These are phyloP conservation scores for Umbelopsis isabellina DNA, from an alignment of 192 early-diverging fungal species.

Conservation along the genomic window DNA sequence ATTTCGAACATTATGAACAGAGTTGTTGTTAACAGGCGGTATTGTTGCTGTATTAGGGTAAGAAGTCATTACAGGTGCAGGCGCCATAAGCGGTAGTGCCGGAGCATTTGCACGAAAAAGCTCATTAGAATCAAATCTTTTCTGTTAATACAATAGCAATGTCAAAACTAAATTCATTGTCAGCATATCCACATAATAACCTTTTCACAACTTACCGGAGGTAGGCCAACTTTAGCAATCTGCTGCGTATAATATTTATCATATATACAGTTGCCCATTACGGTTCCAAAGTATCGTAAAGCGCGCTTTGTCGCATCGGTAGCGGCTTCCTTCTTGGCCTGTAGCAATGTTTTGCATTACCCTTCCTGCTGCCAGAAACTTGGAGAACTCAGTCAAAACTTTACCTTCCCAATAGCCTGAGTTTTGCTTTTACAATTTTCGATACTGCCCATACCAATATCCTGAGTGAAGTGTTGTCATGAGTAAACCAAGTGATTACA, in stretches of 20 bases:
- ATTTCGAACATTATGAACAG: too few relatives aligned
- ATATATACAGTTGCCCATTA: conserved; percentile 84
- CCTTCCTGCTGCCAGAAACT: neutral
- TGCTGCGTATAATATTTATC: conserved; percentile 68
- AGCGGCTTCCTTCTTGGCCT: conserved; percentile 87
- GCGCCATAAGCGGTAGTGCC: neutral
- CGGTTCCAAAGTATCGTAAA: conserved; percentile 84
- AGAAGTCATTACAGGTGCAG: too few relatives aligned
- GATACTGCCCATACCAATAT: conserved; percentile 83
- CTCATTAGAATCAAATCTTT: neutral
- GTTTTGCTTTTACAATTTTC: conserved; percentile 81
- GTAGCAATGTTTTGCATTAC: neutral
- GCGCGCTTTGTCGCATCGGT: conserved; percentile 93
- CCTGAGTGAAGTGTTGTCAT: conserved; percentile 48
- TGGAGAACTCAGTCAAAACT: neutral
- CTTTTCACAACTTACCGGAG: neutral
- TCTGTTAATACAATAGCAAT: neutral
- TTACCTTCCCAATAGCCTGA: conserved; percentile 82
- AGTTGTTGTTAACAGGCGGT: too few relatives aligned
- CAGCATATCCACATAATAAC: neutral
- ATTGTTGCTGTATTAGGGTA: too few relatives aligned
- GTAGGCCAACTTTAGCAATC: neutral
- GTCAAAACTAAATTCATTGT: neutral
- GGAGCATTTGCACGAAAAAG: neutral
- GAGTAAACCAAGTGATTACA: neutral